phyloP scores from a whole-genome alignment of 345 rosid species.

The Citrus glauca region DNA sequence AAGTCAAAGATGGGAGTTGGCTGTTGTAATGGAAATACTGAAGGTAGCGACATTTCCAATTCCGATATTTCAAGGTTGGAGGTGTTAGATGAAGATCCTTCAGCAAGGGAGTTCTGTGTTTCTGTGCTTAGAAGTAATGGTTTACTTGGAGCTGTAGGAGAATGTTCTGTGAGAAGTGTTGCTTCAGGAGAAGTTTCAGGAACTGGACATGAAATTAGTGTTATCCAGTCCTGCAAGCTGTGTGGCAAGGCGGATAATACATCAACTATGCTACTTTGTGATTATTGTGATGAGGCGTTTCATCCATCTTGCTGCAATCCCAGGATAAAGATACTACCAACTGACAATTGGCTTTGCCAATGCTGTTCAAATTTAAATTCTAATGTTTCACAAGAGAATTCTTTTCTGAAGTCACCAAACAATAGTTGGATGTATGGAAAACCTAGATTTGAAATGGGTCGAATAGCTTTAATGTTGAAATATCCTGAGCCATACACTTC shows the following conservation, averaged over 20 bases:
- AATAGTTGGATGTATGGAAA: constrained; percentile 6
- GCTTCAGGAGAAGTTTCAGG: constrained; percentile 1
- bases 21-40: background rate
- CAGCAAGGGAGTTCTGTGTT: constrained; percentile 10
- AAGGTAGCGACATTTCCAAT: constrained; percentile 1
- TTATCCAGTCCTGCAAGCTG: constrained; percentile 14
- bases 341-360: constrained; percentile 30
- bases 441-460: constrained; percentile 5
- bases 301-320: constrained; percentile 29
- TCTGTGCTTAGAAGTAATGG: constrained; percentile 22
- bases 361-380: constrained; percentile 12
- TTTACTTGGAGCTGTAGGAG: background rate
- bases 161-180: background rate
- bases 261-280: constrained; percentile 28
- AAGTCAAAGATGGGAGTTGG: background rate
- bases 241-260: constrained; percentile 24
- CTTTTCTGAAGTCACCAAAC: constrained; percentile 13
- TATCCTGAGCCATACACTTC: constrained; percentile 27
- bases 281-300: constrained; percentile 34
- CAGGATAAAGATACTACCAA: constrained; percentile 7
- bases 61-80: constrained; percentile 7
- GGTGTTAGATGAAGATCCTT: constrained; percentile 6
- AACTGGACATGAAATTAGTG: background rate
- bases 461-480: constrained; percentile 22
- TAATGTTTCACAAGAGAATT: constrained; percentile 12